Evolutionary conservation across 106 monocot genomes (phyloP), one percentile per base, ranked within the genome.

Genomic region (Allium sativum): DNA sequence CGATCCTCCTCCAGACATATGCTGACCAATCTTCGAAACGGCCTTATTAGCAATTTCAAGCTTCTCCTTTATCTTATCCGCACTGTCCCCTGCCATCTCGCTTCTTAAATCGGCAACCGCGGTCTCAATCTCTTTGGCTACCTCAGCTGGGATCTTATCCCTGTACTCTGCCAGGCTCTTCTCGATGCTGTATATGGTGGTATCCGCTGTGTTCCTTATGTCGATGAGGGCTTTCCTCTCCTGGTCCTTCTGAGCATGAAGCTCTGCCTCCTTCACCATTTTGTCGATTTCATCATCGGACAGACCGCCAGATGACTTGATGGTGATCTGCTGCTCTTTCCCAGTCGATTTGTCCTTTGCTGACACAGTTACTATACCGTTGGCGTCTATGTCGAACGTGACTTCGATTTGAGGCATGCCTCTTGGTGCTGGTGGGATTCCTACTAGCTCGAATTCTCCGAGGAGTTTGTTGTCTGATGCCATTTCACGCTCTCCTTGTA

Each of bases 401-500:
- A 84, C 84, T 66, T 84, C 84, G 31, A 84, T 77, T 48, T 84
- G 84, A 16, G 84, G 84, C 79, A 84, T 70, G 0, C 84, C 84
- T 64, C 84, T 73, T 7, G 84, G 84, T 7, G 84, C 84, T 16
- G 84, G 84, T 51, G 84, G 79, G 52, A 84, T 79, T 51, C 84
- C 84, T 3, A 69, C 68, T 21, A 84, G 76, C 20, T 80, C 75
- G 45, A 84, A 84, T 43, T 84, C 79, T 9, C 84, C 84, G 8
- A 84, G 72, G 53, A 84, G 66, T 48, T 84, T 84, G 54, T 84
- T 84, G 58, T 84, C 84, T 1, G 67, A 8, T 2, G 84, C 76
- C 84, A 84, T 84, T 55, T 80, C 80, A 15, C 84, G 69, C 80
- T 84, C 84, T 12, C 84, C 84, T 55, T 84, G 84, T 20, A 84